Percentiles rank a stretch among this genome's conserved stretches.
phyloP scores from a whole-genome alignment of 257 asterid genomes.

The Solanum gandarillasii region DNA sequence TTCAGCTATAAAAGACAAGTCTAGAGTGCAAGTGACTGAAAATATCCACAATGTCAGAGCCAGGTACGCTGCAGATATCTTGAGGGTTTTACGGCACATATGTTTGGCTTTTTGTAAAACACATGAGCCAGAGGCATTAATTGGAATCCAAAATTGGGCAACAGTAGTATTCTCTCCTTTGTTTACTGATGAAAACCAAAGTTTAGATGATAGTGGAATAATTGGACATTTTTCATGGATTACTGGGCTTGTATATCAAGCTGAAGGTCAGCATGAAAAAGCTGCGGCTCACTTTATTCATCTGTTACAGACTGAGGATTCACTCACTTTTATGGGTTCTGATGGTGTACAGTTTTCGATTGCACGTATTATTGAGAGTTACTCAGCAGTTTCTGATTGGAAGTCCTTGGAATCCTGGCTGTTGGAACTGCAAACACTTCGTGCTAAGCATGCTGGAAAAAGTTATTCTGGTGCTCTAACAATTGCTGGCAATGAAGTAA shows the following conservation, averaged over 20 bases:
- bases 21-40: slow-evolving; percentile 58
- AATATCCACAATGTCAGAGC: slow-evolving; percentile 42
- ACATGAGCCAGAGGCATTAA: slow-evolving; percentile 66
- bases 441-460: slow-evolving; percentile 85
- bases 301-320: slow-evolving; percentile 75
- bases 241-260: slow-evolving; percentile 84
- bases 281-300: slow-evolving; percentile 90
- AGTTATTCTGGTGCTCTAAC: slow-evolving; percentile 89
- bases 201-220: slow-evolving; percentile 26
- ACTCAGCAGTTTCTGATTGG: slow-evolving; percentile 88
- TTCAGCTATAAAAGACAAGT: slow-evolving; percentile 52
- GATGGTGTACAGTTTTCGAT: slow-evolving; percentile 82
- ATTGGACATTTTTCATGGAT: slow-evolving; percentile 74
- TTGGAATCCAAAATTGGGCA: slow-evolving; percentile 90
- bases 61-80: slow-evolving; percentile 64
- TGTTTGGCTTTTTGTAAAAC: slow-evolving; percentile 73
- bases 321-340: slow-evolving; percentile 79
- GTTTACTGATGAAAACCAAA: slow-evolving; percentile 51
- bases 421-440: slow-evolving; percentile 80
- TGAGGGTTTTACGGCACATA: slow-evolving; percentile 50
- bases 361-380: slow-evolving; percentile 78
- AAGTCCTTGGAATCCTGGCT: slow-evolving; percentile 93
- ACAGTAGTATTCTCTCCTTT: slow-evolving; percentile 54
- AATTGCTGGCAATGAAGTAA: slow-evolving; percentile 89
- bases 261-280: slow-evolving; percentile 89